phyloP scores from a whole-genome alignment of 352 stramenopile species.

The Blastocystis sp. region DNA sequence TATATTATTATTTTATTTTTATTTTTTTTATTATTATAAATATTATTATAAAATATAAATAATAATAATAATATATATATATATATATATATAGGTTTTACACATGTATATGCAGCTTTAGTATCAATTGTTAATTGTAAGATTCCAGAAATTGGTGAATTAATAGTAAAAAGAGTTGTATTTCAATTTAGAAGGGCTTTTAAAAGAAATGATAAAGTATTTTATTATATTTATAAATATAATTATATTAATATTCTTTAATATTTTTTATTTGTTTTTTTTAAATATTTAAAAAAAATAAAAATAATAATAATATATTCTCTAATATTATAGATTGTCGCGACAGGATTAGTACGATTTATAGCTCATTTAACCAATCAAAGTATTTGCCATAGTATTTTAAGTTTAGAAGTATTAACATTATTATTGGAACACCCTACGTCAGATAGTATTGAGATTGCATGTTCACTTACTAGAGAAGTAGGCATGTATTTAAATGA shows the following conservation, averaged over 20 bases:
- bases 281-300: too few relatives aligned
- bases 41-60: too few relatives aligned
- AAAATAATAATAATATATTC: too few relatives aligned
- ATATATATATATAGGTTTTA: slow-evolving; percentile 67
- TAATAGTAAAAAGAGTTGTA: slow-evolving; percentile 72
- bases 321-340: slow-evolving; percentile 37
- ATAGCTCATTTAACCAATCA: slow-evolving; percentile 96
- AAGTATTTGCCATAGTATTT: slow-evolving; percentile 80
- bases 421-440: slow-evolving; percentile 84
- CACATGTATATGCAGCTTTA: slow-evolving; percentile 80
- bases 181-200: slow-evolving; percentile 79
- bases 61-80: too few relatives aligned
- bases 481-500: slow-evolving; percentile 65
- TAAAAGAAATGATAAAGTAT: slow-evolving; percentile 78
- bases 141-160: slow-evolving; percentile 84
- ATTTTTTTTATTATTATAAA: too few relatives aligned
- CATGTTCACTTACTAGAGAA: slow-evolving; percentile 85
- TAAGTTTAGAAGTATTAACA: slow-evolving; percentile 84
- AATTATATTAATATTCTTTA: too few relatives aligned
- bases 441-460: slow-evolving; percentile 89
- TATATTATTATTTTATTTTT: too few relatives aligned
- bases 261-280: too few relatives aligned
- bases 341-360: slow-evolving; percentile 77
- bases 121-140: slow-evolving; percentile 96
- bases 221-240: too few relatives aligned